Evolutionary conservation across 202 grass and related monocot species (phyloP), one percentile per base, ranked within the genome.

Genomic region (Eragrostis tef): DNA sequence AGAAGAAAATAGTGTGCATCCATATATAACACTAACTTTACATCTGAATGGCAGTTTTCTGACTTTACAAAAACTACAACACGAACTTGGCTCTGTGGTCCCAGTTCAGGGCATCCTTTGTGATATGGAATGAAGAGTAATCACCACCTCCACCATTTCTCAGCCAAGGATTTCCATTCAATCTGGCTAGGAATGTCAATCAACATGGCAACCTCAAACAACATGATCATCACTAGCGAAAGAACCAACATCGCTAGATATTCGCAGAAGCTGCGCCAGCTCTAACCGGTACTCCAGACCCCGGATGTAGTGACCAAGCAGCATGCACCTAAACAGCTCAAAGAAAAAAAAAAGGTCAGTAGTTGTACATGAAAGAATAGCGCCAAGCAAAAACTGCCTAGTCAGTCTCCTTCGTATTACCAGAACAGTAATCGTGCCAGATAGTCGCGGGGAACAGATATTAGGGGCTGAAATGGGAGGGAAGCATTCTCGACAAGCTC

Each of bases 351-450:
- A 69, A 60, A 36, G 82, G 26, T 85, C 46, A 88, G 80, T 14
- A 47, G 46, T 39, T 25, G 26, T 27, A 67, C 10, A 47, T 44
- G 48, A 74, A 83, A 16, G 50, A 66, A 65, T 45, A 64, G 10
- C 5, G 1, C 45, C 10, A 16, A 36, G 6, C 13, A 70, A 83
- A 29, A 3, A 75, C 45, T 27, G 21, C 25, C 14, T 57, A 62
- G 41, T 21, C 27, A 71, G 47, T 53, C 60, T 74, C 52, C 9
- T 75, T 77, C 29, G 15, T 41, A 80, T 82, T 91, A 99, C 96
- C 96, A 99, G 88, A 99, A 99, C 59, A 99, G 77, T 57, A 99
- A 86, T 11, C 93, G 96, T 74, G 96, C 96, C 42, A 99, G 90
- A 77, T 93, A 99, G 85, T 95, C 93, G 72, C 96, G 88, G 9